Base-by-base conservation (phyloP, 2,329 filamentous ascomycete species). In the Leptodontidium sp. region DNA sequence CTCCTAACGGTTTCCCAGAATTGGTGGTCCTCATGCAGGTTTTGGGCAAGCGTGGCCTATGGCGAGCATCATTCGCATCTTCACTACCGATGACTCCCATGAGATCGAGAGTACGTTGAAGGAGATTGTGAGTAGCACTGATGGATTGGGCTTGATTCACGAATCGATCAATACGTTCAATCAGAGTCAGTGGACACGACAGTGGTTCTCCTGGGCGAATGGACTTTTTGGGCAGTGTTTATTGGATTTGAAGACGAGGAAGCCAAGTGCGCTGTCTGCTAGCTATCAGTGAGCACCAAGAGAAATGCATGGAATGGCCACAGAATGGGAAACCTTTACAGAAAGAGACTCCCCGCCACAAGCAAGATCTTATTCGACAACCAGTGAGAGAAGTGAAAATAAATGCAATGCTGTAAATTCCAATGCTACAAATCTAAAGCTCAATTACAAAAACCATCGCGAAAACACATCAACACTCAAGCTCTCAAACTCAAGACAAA, bases 221-320 rank as follows among this genome's bases (percentile, higher is more conserved):
- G 93, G 91, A 0, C 87, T 97, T n/a, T 96, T 94, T 80, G 91
- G 92, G 14, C 91, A 95, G 81, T 93, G 92, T 69, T 87, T 96
- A 66, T 80, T 96, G 38, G 91, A 95, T 80, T 79, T 97, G 62
- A 89, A 90, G 57, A 85, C 88, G 72, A 84, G 93, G 61, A 93
- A 93, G 78, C 93, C 93, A 12, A 83, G 89, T 75, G 77, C 97
- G 67, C 78, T 88, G 38, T 74, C 75, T 38, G 80, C 75, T 70
- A 87, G 82, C 73, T 88, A 84, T 73, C 85, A 88, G 64, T 76
- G 57, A 72, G 32, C 38, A 40, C 38, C 9, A 7, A 40, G 7
- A 2, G 38, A 9, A 12, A 40, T 9, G 4, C 32, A 35, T 40
- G 38, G 5, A 40, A 40, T 2, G 8, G 38, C 2, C 9, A 7